Conservation (phyloP, 495 filamentous ascomycete species). For the Cercophora newfieldiana region DNA sequence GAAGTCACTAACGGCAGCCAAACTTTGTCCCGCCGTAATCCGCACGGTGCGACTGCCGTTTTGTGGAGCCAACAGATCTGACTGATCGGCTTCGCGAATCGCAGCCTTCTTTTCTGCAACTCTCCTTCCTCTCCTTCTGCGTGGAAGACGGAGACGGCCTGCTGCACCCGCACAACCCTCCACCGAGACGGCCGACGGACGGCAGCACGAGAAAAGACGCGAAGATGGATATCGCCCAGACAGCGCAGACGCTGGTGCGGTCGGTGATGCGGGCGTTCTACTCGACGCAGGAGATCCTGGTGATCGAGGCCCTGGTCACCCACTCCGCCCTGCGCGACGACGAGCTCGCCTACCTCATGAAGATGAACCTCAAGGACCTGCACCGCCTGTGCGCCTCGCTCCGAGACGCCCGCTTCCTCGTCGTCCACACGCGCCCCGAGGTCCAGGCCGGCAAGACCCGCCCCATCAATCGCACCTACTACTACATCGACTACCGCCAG, state of each 20-base stretch:
- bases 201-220: background rate
- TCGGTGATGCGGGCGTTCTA: constrained; percentile 91
- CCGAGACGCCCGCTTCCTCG: constrained; percentile 80
- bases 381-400: constrained; percentile 83
- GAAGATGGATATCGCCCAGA: constrained; percentile 80
- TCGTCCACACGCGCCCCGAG: constrained; percentile 80
- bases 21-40: background rate
- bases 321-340: constrained; percentile 87
- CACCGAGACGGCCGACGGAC: background rate
- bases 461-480: constrained; percentile 84
- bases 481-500: constrained; percentile 92
- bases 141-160: background rate
- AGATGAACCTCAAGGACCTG: constrained; percentile 83
- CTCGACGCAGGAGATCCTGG: constrained; percentile 80
- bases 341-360: constrained; percentile 81
- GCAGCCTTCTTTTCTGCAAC: background rate
- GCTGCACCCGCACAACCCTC: background rate
- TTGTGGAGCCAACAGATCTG: background rate
- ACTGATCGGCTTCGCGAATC: background rate
- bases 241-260: constrained; percentile 82
- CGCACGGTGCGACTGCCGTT: background rate
- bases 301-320: constrained; percentile 88
- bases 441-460: constrained; percentile 76
- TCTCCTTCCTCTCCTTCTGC: background rate
- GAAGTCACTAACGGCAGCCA: background rate